Evolutionary conservation across 179 eudicot genomes (phyloP).

Genomic region (Silene noctiflora): DNA sequence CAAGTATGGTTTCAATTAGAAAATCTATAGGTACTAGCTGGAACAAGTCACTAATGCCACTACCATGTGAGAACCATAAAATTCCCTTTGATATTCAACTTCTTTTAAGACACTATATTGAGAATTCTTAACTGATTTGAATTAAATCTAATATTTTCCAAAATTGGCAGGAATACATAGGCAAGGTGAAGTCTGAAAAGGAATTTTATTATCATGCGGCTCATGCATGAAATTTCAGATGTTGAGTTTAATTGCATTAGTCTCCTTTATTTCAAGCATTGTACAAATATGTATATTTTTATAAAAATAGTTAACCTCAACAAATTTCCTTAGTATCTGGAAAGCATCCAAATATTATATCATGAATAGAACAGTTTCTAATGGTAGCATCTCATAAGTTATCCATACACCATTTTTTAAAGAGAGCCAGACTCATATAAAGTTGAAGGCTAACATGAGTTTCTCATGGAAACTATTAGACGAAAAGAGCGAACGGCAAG

Average conservation of each 20-base stretch:
- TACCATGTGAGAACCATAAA: no score
- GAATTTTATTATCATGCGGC: not conserved
- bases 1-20: no score
- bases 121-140: no score
- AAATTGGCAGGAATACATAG: not conserved
- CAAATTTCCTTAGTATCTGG: not conserved
- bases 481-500: no score
- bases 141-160: not conserved
- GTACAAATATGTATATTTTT: not conserved
- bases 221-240: not conserved
- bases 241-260: not conserved
- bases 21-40: no score
- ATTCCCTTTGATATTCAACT: no score
- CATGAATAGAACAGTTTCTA: no score
- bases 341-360: no score
- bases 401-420: not conserved
- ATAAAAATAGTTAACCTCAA: not conserved
- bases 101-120: no score
- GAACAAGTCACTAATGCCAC: no score
- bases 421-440: not conserved
- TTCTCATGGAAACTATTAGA: no score
- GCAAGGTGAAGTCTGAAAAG: slow-evolving; percentile 2
- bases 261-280: not conserved
- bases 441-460: no score
- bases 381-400: not conserved